phyloP scores from a whole-genome alignment of 805 yeast genomes.

The Teunomyces panamensis region DNA sequence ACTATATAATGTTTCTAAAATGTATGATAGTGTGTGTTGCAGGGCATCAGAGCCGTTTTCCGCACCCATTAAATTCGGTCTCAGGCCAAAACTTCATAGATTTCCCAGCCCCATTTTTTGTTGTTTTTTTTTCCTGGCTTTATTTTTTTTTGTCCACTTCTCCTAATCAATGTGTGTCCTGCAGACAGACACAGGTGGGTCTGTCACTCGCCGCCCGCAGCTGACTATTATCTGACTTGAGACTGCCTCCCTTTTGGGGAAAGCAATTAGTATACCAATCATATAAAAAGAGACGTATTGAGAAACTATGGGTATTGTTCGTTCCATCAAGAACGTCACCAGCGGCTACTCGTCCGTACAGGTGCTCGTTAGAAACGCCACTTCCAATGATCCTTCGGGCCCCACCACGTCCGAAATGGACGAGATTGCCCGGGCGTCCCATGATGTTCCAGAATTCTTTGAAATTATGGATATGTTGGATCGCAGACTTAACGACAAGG shows the following conservation, averaged over 20 bases:
- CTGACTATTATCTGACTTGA: neutral
- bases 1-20: too few species aligned
- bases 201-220: neutral
- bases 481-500: constrained; percentile 88
- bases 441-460: constrained; percentile 59
- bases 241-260: neutral
- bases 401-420: constrained; percentile 83
- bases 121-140: too few species aligned
- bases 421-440: constrained; percentile 67
- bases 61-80: too few species aligned
- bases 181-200: neutral
- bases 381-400: constrained; percentile 82
- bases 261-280: neutral
- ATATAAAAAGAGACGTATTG: too few species aligned
- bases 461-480: constrained; percentile 95
- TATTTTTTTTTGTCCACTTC: too few species aligned
- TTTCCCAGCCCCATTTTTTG: too few species aligned
- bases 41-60: too few species aligned
- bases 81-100: too few species aligned
- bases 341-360: constrained; percentile 87
- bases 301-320: constrained; percentile 42
- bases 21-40: too few species aligned
- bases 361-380: constrained; percentile 85
- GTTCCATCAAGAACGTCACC: constrained; percentile 84
- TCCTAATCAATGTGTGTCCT: neutral